Base-by-base conservation (phyloP, 2,329 filamentous ascomycete genomes). In the Podosphaera xanthii region DNA sequence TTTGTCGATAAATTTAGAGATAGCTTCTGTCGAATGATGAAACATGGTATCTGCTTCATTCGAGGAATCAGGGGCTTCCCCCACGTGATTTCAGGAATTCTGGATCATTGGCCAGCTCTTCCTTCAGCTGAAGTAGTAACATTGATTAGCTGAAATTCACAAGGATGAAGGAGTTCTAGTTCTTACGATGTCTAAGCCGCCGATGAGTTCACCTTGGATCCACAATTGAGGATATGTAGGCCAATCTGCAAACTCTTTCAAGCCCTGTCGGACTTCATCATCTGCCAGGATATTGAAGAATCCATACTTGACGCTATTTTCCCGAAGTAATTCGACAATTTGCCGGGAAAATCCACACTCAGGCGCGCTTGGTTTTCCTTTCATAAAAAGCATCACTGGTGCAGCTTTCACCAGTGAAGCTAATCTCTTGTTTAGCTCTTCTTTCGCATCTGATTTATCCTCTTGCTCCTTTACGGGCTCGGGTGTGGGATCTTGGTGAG, bases 251-350 rank as follows among this genome's bases (percentile, higher is more conserved):
- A 83, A 97, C 73, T 92, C 87, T 77, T 98, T 98, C 68, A 98
- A 74, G 0, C 92, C 92, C 73, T 97, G 91, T 62, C 92, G 80
- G 55, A 98, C 92, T 71, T 97, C 91, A 68, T 98, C 91, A 70
- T 98, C 92, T 63, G 92, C 92, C 66, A 98, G 73, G 63, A 98
- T 98, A 70, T 98, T 97, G 77, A 98, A 98, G 76, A 98, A 98
- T 30, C 92, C 92, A 71, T 97, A 98, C 70, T 94, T 88, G 61
- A 98, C 86, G 57, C 85, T 85, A 69, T 88, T 84, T 73, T 97
- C 91, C 58, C 92, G 80, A 66, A 98, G 73, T 54, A 98, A 80
- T 34, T 76, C 82, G 50, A 98, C 92, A 52, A 95, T 75, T 73
- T 96, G 89, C 65, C 91, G 62, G 64, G 87, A 94, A 73, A 98